A percentile compares a stretch with the other conserved stretches of the same genome.
Conservation (phyloP, 441 rosid genomes). For the Geranium incanum region DNA sequence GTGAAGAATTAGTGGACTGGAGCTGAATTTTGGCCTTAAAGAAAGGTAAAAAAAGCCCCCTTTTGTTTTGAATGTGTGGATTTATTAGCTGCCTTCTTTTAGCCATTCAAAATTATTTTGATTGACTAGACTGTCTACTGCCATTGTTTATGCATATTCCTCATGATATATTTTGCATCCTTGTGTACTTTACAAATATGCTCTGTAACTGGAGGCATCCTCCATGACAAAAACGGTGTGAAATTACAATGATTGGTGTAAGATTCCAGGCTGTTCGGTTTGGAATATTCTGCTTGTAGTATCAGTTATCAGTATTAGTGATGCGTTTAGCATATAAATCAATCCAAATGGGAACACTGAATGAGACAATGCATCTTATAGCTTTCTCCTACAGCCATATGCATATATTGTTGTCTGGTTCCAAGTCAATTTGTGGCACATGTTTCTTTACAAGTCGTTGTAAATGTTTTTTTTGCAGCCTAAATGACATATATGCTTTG, state of each 20-base stretch:
- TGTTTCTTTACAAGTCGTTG: background rate
- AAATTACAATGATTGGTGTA: background rate
- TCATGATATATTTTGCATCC: background rate
- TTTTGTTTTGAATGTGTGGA: too few relatives aligned
- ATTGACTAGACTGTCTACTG: background rate
- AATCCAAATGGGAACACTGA: slow-evolving; percentile 1
- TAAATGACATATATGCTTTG: background rate
- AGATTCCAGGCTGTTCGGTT: background rate
- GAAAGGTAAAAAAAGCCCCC: too few relatives aligned
- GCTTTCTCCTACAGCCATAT: background rate
- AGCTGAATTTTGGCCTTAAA: too few relatives aligned
- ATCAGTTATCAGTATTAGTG: background rate
- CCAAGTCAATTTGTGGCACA: background rate
- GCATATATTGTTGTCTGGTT: background rate
- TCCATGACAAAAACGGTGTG: background rate
- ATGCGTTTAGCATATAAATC: background rate
- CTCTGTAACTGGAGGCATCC: background rate
- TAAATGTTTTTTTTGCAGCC: background rate
- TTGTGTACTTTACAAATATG: background rate
- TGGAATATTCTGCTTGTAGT: background rate
- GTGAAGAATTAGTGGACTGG: too few relatives aligned
- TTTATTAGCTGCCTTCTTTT: too few relatives aligned
- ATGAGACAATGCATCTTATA: slow-evolving; percentile 5
- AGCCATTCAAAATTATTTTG: background rate
- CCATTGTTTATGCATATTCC: background rate